Percentiles rank a stretch among this genome's conserved stretches.
phyloP scores from a whole-genome alignment of 2,329 filamentous ascomycete species.

The Plenodomus tracheiphilus region DNA sequence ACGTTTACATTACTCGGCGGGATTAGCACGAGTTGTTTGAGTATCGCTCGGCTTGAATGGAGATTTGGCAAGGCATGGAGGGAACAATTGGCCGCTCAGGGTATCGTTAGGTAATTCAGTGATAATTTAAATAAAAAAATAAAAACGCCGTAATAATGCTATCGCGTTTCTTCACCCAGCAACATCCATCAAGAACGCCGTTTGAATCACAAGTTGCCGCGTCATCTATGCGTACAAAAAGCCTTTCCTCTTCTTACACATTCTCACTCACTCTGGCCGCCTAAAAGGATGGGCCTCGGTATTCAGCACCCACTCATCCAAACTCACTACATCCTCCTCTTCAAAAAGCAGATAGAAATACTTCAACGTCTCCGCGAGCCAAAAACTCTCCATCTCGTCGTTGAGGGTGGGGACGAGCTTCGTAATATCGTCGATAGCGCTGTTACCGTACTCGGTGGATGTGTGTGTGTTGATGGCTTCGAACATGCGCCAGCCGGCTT shows the following conservation, averaged over 20 bases:
- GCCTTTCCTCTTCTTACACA: neutral
- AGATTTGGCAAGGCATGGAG: too few relatives aligned
- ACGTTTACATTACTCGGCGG: too few relatives aligned
- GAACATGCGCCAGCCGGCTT: conserved; percentile 78
- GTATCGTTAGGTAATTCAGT: too few relatives aligned
- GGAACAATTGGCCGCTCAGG: too few relatives aligned
- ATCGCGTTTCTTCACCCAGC: too few relatives aligned
- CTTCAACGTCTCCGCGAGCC: conserved; percentile 70
- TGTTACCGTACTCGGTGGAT: conserved; percentile 64
- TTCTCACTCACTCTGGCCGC: conserved; percentile 17
- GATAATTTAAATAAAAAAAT: too few relatives aligned
- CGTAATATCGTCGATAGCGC: conserved; percentile 69
- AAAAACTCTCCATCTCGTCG: conserved; percentile 76
- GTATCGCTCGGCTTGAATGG: too few relatives aligned
- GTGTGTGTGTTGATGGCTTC: conserved; percentile 64
- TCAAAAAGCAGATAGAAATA: conserved; percentile 68
- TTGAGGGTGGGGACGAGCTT: conserved; percentile 48
- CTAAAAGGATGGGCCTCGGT: conserved; percentile 52
- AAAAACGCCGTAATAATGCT: too few relatives aligned
- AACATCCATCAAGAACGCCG: too few relatives aligned
- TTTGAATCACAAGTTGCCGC: too few relatives aligned
- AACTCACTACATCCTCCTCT: conserved; percentile 60
- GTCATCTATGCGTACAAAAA: too few relatives aligned
- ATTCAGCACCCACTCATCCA: conserved; percentile 68
- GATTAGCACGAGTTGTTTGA: too few relatives aligned